Evolutionary conservation across 2,329 filamentous ascomycete genomes (phyloP), one percentile per base, ranked within the genome.

Genomic region (Penicillium concentricum): DNA sequence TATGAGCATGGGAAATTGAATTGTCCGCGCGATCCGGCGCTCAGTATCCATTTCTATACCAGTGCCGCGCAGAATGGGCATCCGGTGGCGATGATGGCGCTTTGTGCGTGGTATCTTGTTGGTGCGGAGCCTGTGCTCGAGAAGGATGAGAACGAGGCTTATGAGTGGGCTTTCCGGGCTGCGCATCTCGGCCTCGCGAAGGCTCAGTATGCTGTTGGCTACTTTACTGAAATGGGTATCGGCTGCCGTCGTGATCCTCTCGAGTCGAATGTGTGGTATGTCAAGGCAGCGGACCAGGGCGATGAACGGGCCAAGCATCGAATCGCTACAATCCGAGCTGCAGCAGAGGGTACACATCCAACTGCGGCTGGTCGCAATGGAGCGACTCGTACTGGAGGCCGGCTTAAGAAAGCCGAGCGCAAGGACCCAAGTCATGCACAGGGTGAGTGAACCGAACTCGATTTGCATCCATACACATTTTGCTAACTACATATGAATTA

Each of bases 211-310:
- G 91, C 94, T 0, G 86, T 96, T 22, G 94, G 92, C 43, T 97
- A 97, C 76, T 99, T 99, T 73, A 97, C 92, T 5, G 94, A 99
- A 74, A 96, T 95, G 90, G 94, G 94, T 61, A 97, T 99, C 66
- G 94, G 94, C 48, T 97, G 92, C 73, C 89, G 92, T 37, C 87
- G 91, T 47, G 94, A 99, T 72, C 87, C 93, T n/a, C 83, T 99
- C 42, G 92, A 97, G 74, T 93, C 94, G 65, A 99, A 99, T 69
- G 90, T 96, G 32, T 97, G 92, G 93, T 99, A 99, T 72, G 93
- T 99, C 65, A 91, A 90, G 74, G 94, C 94, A 5, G 93, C 94
- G 16, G 93, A 96, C 64, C 85, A 91, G 48, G 94, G 93, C 45
- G 92, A 97, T 68, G 90, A 94, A 67, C 86, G 92, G 56, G 94